Conservation (phyloP, 2,329 filamentous ascomycete genomes). For the Cladosporium sp. region DNA sequence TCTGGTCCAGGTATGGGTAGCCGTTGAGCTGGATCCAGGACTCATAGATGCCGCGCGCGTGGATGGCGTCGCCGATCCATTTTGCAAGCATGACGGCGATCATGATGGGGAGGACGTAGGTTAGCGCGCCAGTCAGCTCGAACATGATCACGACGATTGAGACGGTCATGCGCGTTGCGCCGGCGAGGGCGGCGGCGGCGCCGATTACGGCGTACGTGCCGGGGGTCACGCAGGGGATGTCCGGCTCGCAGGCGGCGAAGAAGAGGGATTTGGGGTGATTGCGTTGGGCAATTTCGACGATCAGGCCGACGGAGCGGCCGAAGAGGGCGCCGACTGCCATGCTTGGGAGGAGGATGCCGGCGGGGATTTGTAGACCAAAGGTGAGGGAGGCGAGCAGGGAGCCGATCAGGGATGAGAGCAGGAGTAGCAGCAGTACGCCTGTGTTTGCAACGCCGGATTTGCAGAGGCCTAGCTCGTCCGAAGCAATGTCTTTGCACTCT, state of each 20-base stretch:
- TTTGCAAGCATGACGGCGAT: constrained; percentile 97
- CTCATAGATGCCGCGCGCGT: constrained; percentile 90
- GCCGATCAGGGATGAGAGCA: constrained; percentile 75
- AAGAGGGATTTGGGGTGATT: constrained; percentile 69
- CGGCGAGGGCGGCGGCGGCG: constrained; percentile 86
- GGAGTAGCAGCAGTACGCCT: constrained; percentile 72
- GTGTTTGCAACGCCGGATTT: constrained; percentile 77
- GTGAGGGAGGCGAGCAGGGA: constrained; percentile 82
- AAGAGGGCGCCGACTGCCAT: constrained; percentile 92
- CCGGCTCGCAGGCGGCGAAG: constrained; percentile 74
- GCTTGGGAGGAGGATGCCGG: constrained; percentile 90
- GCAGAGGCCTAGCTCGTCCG: constrained; percentile 87
- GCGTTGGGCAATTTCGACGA: constrained; percentile 81
- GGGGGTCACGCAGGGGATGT: constrained; percentile 81
- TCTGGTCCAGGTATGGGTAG: constrained; percentile 92
- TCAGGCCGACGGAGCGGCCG: constrained; percentile 80
- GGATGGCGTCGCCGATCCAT: constrained; percentile 96
- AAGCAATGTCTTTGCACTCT: constrained; percentile 74
- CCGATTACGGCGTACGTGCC: constrained; percentile 96
- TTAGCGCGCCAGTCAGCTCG: constrained; percentile 90
- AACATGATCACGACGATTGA: constrained; percentile 99
- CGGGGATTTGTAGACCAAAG: constrained; percentile 89
- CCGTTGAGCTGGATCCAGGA: constrained; percentile 95
- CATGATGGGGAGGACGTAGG: constrained; percentile 97
- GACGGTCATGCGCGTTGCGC: constrained; percentile 92